Conservation (phyloP, 2,329 filamentous ascomycete genomes). For the Calonectria montana region DNA sequence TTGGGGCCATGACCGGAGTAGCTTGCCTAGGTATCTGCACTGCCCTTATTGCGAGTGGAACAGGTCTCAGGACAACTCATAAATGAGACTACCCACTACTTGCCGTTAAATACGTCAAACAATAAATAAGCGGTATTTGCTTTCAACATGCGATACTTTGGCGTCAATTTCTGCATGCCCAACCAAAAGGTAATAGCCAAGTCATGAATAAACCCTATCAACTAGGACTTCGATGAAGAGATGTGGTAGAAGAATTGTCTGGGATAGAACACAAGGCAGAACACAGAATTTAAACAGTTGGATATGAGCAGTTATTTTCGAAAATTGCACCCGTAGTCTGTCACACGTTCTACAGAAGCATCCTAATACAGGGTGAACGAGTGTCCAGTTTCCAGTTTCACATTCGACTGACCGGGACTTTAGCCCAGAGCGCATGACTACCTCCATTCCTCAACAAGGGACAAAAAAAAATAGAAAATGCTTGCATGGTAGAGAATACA, state of each 20-base stretch:
- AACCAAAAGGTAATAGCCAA: not conserved
- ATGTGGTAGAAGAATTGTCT: not conserved
- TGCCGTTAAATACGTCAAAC: not conserved
- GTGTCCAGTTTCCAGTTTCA: too few species aligned
- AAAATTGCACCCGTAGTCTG: too few species aligned
- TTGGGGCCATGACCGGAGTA: slow-evolving; percentile 64
- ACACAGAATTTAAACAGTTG: not conserved
- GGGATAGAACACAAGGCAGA: not conserved
- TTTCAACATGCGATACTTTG: not conserved
- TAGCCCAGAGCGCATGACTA: not conserved
- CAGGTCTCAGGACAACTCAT: slow-evolving; percentile 44
- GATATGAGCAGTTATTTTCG: too few species aligned
- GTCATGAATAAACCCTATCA: not conserved
- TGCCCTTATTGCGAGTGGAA: slow-evolving; percentile 45
- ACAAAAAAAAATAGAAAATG: not conserved
- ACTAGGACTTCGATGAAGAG: not conserved
- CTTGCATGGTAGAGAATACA: not conserved
- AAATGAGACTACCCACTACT: slow-evolving; percentile 13
- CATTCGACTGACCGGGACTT: too few species aligned
- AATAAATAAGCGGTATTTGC: not conserved
- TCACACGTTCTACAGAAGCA: too few species aligned
- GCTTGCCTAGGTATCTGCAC: slow-evolving; percentile 57
- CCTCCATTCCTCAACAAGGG: not conserved
- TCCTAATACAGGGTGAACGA: too few species aligned
- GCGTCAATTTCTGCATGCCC: not conserved